Evolutionary conservation across 2,329 filamentous ascomycete species (phyloP).

Genomic region (Chalaropsis ovoidea): DNA sequence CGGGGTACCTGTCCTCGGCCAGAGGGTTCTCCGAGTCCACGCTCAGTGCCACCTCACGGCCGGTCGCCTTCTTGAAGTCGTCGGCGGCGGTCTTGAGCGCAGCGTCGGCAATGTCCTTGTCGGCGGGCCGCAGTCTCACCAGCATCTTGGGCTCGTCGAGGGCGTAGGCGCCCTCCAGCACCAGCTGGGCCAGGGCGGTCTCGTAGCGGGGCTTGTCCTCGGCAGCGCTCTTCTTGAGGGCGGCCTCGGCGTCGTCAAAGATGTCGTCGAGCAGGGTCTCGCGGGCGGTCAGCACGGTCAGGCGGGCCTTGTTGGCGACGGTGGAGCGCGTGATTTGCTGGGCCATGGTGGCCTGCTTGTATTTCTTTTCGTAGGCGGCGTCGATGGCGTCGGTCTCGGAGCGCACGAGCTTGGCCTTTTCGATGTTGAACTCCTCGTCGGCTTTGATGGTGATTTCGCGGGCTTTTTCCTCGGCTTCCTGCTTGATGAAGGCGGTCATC

Average conservation of each 20-base stretch:
- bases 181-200: constrained; percentile 62
- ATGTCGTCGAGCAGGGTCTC: constrained; percentile 86
- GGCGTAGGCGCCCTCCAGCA: constrained; percentile 84
- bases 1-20: constrained; percentile 64
- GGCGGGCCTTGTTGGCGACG: constrained; percentile 87
- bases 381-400: constrained; percentile 92
- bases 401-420: constrained; percentile 96
- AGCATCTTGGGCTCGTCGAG: constrained; percentile 69
- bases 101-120: constrained; percentile 64
- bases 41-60: constrained; percentile 56
- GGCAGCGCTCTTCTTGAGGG: constrained; percentile 50
- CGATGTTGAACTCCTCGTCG: constrained; percentile 97
- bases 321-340: constrained; percentile 98
- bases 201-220: constrained; percentile 68
- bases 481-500: constrained; percentile 99
- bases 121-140: constrained; percentile 68
- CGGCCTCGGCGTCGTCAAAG: constrained; percentile 69
- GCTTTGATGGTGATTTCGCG: constrained; percentile 97
- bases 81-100: constrained; percentile 64
- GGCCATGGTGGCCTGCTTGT: constrained; percentile 95
- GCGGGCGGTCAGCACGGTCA: constrained; percentile 74
- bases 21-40: constrained; percentile 72
- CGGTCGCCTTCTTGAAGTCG: constrained; percentile 73
- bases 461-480: constrained; percentile 94
- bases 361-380: constrained; percentile 90